Base-by-base conservation (phyloP, 768 basidiomycete genomes). In the Daedaleopsis sinensis region DNA sequence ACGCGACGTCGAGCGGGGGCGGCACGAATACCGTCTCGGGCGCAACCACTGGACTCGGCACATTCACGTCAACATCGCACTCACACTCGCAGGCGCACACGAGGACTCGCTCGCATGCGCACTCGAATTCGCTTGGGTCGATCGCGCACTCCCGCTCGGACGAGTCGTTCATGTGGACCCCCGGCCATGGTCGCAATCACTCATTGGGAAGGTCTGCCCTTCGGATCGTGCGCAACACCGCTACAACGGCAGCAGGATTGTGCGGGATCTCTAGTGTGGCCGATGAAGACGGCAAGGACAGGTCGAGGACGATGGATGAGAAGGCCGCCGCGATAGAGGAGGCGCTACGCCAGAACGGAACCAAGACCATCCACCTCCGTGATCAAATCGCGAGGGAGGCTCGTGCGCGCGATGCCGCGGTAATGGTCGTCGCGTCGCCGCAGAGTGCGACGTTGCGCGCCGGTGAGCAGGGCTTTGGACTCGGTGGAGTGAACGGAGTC, bases 201-300 rank as follows among this genome's bases (percentile, higher is more conserved):
- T 80, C 79, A 0, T 73, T 74, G 69, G 67, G 79, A 23, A 75
- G 73, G 67, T 68, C 74, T 1, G 77, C 79, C 3, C 52, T 81
- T 11, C 66, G 72, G 24, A 58, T 72, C 44, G 71, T 70, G 15
- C 67, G 66, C n/a, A 62, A 60, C 4, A 79, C 74, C 50, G 78
- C 77, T 44, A 71, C 49, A 61, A 74, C 63, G 47, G 77, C 62
- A 8, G 70, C 74, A 36, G 69, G 58, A 4, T 52, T 63, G 18
- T 72, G 67, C 19, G 66, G 72, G 15, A 62, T 67, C 8, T 15
- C 12, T 13, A 68, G 69, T 21, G 70, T 67, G 3, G 56, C 27
- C 19, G 53, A 65, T 19, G 62, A 57, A 16, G 53, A 42, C 43
- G 58, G 46, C 24, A 12, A 52, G 36, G 35, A 46, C 27, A 55